A percentile compares a stretch with the other conserved stretches of the same genome.
These are phyloP conservation scores for Verticillium klebahnii DNA, from an alignment of 2,329 filamentous ascomycete species.

Conservation along the genomic window DNA sequence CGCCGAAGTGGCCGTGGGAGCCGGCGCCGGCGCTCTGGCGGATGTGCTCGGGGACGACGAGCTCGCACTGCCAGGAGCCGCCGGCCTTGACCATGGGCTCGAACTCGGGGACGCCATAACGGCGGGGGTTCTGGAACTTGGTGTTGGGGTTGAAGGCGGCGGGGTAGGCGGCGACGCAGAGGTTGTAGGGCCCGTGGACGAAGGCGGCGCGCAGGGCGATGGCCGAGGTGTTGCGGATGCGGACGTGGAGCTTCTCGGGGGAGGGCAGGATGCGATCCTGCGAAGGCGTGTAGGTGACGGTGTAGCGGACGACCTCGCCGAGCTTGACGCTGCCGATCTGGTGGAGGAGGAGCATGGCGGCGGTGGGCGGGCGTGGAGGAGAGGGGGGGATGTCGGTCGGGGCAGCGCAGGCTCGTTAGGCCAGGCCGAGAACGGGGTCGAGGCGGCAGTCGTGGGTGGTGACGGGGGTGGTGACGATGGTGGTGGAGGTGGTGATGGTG, in stretches of 20 bases:
- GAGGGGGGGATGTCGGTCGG: background rate
- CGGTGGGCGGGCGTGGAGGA: background rate
- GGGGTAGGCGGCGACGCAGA: conserved; percentile 83
- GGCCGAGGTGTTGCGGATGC: conserved; percentile 86
- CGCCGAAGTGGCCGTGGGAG: conserved; percentile 22
- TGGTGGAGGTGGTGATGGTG: background rate
- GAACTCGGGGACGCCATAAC: conserved; percentile 79
- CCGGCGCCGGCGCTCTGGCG: conserved; percentile 56
- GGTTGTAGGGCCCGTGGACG: conserved; percentile 89
- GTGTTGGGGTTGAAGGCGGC: conserved; percentile 77
- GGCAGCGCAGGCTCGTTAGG: background rate
- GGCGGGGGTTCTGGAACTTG: conserved; percentile 65
- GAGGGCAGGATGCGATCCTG: conserved; percentile 86
- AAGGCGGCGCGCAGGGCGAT: conserved; percentile 92
- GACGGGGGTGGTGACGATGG: background rate
- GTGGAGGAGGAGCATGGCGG: conserved; percentile 79
- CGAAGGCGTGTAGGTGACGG: conserved; percentile 85
- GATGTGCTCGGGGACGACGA: conserved; percentile 76
- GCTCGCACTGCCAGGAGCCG: conserved; percentile 74
- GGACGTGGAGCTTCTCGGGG: conserved; percentile 74
- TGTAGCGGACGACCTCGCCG: conserved; percentile 89
- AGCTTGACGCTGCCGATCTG: conserved; percentile 90
- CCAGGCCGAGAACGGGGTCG: background rate
- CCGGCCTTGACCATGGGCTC: conserved; percentile 96
- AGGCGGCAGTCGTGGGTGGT: background rate